Base-by-base conservation (phyloP, 2,329 filamentous ascomycete species). In the Chaetomiaceae sp. region DNA sequence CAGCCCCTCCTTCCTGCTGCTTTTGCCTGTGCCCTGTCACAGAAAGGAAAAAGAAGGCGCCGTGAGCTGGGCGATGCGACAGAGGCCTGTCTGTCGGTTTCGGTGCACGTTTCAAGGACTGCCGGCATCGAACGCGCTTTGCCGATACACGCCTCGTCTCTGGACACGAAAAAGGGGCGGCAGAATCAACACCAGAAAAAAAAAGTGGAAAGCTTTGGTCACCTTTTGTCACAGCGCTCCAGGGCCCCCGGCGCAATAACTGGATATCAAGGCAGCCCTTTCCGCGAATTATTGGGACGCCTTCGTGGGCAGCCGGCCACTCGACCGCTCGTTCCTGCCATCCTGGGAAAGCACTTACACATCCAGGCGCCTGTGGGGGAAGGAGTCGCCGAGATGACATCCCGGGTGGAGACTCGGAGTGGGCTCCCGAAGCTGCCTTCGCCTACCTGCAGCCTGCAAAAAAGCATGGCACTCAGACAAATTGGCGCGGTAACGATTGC, bases 91-190 rank as follows among this genome's bases (percentile, higher is more conserved):
- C 52, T 48, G 48, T 35, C 22, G 46, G 55, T 56, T 58, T 56
- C 53, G 55, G 36, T 37, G 51, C 38, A 49, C 45, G 56, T 59
- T 59, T 59, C 56, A 59, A 56, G 44, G 49, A 45, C 44, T 27
- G 44, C 14, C 51, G 39, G 48, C 51, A 45, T 38, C 42, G 48
- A 38, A 42, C 24, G 45, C 38, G 45, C 38, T 45, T 49, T 45
- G 45, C 48, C 24, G 40, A n/a, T 42, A 33, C 46, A 49, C 42
- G 47, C 46, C 46, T 47, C 44, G 29, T 33, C 29, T 33, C 6
- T 32, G 32, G 35, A 17, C 11, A 18, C n/a, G 18, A 34, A 41
- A 38, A 32, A 19, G 38, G 40, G 38, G 42, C 37, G 38, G 49
- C 35, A 49, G 38, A 42, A 51, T 34, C 29, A n/a, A 35, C 22